These are phyloP conservation scores for Penicillium paradoxum DNA, from an alignment of 495 filamentous ascomycete genomes.

Conservation along the genomic window DNA sequence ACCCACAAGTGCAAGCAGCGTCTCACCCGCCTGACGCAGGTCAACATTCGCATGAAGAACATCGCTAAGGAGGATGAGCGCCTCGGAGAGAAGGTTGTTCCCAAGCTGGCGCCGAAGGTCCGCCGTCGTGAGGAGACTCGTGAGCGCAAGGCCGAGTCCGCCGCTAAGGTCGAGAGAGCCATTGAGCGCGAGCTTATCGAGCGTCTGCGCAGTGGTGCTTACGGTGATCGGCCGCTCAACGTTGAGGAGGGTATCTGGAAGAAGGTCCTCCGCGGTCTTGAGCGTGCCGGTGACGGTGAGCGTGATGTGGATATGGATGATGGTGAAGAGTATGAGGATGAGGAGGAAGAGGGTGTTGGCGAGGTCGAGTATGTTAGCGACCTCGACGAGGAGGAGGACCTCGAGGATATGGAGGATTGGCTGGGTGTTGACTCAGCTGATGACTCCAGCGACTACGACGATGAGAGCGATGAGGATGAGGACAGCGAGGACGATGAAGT, in stretches of 20 bases:
- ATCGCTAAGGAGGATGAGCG: conserved; percentile 83
- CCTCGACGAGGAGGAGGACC: conserved; percentile 58
- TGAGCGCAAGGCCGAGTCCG: conserved; percentile 88
- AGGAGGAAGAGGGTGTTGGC: conserved; percentile 65
- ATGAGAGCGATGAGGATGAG: conserved; percentile 48
- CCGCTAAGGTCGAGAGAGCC: conserved; percentile 90
- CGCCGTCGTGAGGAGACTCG: conserved; percentile 80
- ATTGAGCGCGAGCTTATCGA: conserved; percentile 97
- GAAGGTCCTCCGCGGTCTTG: conserved; percentile 88
- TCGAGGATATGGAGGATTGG: conserved; percentile 75
- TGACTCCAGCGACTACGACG: conserved; percentile 49
- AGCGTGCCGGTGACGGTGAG: conserved; percentile 75
- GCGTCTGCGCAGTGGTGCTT: conserved; percentile 83
- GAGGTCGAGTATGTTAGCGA: conserved; percentile 84
- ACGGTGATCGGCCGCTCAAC: conserved; percentile 91
- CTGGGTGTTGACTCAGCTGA: conserved; percentile 58
- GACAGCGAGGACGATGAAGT: conserved; percentile 37
- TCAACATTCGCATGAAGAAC: conserved; percentile 77
- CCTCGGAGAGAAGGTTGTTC: conserved; percentile 85
- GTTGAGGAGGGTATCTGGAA: conserved; percentile 94
- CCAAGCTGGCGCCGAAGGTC: conserved; percentile 89
- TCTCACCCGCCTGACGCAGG: conserved; percentile 88
- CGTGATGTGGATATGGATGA: conserved; percentile 88
- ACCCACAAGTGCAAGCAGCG: conserved; percentile 98
- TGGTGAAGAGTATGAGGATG: conserved; percentile 70